Evolutionary conservation across 768 basidiomycete genomes (phyloP).

Genomic region (Podaxis mareebaensis): DNA sequence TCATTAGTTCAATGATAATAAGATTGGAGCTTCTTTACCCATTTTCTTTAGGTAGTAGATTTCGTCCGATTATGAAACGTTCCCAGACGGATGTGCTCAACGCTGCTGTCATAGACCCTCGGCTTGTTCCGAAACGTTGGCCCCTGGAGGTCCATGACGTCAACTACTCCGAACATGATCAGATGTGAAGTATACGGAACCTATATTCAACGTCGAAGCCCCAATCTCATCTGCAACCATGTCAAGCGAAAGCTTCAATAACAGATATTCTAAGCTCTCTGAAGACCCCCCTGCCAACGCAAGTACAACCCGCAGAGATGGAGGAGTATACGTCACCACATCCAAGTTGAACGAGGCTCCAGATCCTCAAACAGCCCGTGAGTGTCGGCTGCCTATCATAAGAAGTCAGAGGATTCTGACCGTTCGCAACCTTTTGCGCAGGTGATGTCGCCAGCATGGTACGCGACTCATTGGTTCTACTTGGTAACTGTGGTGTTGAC

Average conservation of each 20-base stretch:
- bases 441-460: neutral
- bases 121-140: neutral
- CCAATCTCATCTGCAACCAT: neutral
- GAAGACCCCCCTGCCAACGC: neutral
- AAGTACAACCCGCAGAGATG: neutral
- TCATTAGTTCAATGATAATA: too few relatives aligned
- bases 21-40: too few relatives aligned
- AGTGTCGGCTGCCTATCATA: neutral
- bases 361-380: constrained; percentile 3
- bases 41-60: too few relatives aligned
- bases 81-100: neutral
- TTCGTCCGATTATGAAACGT: too few relatives aligned
- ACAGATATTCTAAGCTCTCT: constrained; percentile 4
- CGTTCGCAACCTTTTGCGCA: neutral
- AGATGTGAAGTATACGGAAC: neutral
- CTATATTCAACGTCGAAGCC: neutral
- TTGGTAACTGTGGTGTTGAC: neutral
- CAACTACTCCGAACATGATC: neutral
- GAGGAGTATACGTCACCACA: neutral
- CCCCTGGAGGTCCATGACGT: neutral
- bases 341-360: neutral
- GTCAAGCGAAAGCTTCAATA: neutral
- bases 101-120: neutral
- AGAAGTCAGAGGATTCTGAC: neutral
- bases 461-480: neutral